phyloP scores from a whole-genome alignment of 768 basidiomycete species.

The Rhizopogon vinicolor region DNA sequence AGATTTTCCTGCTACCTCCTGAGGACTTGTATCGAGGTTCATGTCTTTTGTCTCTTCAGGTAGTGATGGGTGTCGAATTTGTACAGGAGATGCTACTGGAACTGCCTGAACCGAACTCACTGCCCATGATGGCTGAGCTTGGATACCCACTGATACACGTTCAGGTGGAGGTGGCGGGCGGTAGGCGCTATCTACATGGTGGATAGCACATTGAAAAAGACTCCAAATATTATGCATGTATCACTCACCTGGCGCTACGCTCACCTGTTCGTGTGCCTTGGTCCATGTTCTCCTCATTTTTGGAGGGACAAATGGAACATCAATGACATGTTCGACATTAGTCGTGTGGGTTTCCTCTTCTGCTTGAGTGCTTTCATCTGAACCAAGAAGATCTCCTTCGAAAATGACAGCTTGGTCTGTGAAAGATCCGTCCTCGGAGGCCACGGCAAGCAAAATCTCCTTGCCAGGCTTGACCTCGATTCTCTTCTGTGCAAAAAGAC shows the following conservation, averaged over 20 bases:
- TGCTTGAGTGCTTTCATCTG: slow-evolving; percentile 32
- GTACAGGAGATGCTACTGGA: slow-evolving; percentile 14
- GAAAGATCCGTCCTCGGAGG: slow-evolving; percentile 46
- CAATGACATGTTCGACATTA: slow-evolving; percentile 37
- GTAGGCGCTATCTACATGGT: slow-evolving; percentile 18
- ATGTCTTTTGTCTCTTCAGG: slow-evolving; percentile 6
- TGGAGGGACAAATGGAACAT: slow-evolving; percentile 45
- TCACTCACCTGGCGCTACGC: slow-evolving; percentile 34
- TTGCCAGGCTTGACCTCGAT: slow-evolving; percentile 70
- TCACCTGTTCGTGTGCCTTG: slow-evolving; percentile 43
- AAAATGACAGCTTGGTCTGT: slow-evolving; percentile 56
- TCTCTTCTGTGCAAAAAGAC: slow-evolving; percentile 62
- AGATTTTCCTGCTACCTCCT: slow-evolving; percentile 1
- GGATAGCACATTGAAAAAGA: not conserved
- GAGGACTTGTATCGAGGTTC: slow-evolving; percentile 8
- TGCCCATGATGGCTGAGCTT: slow-evolving; percentile 33
- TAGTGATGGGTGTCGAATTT: not conserved
- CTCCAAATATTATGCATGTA: not conserved
- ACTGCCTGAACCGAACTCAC: slow-evolving; percentile 36
- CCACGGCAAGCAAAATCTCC: slow-evolving; percentile 60
- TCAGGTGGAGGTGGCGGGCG: slow-evolving; percentile 17
- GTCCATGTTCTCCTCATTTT: slow-evolving; percentile 64
- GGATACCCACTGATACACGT: slow-evolving; percentile 41
- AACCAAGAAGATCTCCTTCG: slow-evolving; percentile 43
- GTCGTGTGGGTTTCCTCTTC: slow-evolving; percentile 37